phyloP scores from a whole-genome alignment of 371 early-diverging fungal genomes.

The Mucor circinelloides region DNA sequence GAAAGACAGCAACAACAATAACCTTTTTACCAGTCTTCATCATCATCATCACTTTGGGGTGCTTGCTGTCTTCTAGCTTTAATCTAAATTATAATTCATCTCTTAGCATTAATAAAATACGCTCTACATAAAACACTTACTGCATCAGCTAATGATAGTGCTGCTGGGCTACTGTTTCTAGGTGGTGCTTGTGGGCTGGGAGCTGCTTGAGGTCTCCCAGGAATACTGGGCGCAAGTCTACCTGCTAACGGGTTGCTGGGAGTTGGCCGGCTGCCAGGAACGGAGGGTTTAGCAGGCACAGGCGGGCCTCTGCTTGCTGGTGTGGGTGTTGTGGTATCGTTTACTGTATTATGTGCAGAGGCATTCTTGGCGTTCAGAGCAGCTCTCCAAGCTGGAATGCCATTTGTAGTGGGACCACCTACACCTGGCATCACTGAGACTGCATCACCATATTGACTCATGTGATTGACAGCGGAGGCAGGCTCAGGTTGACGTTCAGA shows the following conservation, averaged over 20 bases:
- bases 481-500: neutral
- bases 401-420: conserved; percentile 13
- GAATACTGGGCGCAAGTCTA: conserved; percentile 48
- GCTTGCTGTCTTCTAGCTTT: conserved; percentile 30
- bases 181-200: conserved; percentile 17
- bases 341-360: neutral
- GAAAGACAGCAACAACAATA: neutral
- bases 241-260: conserved; percentile 46
- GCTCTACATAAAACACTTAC: conserved; percentile 32
- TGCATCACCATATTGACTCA: neutral
- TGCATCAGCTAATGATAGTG: conserved; percentile 50
- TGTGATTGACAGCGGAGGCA: neutral
- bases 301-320: conserved; percentile 53
- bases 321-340: conserved; percentile 39
- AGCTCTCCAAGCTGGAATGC: conserved; percentile 57
- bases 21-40: conserved; percentile 17
- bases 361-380: conserved; percentile 54
- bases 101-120: neutral
- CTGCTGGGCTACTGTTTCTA: conserved; percentile 20
- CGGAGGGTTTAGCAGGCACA: conserved; percentile 51
- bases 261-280: conserved; percentile 43
- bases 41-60: conserved; percentile 25
- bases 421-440: neutral
- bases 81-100: conserved; percentile 10
- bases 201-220: conserved; percentile 20